Evolutionary conservation across 352 stramenopile genomes (phyloP).

Genomic region (Phytophthora fragariae): DNA sequence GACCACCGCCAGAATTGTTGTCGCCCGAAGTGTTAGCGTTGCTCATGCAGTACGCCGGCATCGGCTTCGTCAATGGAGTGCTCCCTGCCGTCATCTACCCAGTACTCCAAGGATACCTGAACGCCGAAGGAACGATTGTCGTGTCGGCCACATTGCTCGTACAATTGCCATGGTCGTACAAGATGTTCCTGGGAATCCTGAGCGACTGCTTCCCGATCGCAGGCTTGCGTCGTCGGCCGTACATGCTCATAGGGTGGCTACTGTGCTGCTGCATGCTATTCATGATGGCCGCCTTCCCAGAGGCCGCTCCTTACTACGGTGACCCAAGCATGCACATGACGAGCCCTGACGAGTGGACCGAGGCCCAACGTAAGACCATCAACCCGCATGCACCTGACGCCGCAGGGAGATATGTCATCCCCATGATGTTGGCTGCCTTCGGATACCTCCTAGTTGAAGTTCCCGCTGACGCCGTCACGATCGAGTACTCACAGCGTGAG

Average conservation of each 20-base stretch:
- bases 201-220: slow-evolving; percentile 64
- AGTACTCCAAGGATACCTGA: slow-evolving; percentile 60
- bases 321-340: slow-evolving; percentile 40
- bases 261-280: slow-evolving; percentile 52
- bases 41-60: slow-evolving; percentile 54
- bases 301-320: slow-evolving; percentile 52
- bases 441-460: slow-evolving; percentile 66
- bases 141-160: slow-evolving; percentile 53
- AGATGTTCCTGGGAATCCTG: slow-evolving; percentile 61
- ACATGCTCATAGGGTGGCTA: slow-evolving; percentile 61
- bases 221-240: slow-evolving; percentile 57
- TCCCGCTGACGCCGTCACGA: slow-evolving; percentile 61
- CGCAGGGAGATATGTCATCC: slow-evolving; percentile 55
- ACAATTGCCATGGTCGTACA: slow-evolving; percentile 60
- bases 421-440: slow-evolving; percentile 67
- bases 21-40: slow-evolving; percentile 48
- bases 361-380: slow-evolving; percentile 41
- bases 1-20: slow-evolving; percentile 39
- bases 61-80: slow-evolving; percentile 51
- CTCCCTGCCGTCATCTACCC: slow-evolving; percentile 60
- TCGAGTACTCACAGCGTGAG: slow-evolving; percentile 64
- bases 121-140: slow-evolving; percentile 53
- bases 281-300: slow-evolving; percentile 44
- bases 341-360: slow-evolving; percentile 42
- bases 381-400: slow-evolving; percentile 37